Percentiles rank a stretch among this genome's conserved stretches.
These are phyloP conservation scores for Claviceps arundinis DNA, from an alignment of 2,329 filamentous ascomycete species.

Conservation along the genomic window DNA sequence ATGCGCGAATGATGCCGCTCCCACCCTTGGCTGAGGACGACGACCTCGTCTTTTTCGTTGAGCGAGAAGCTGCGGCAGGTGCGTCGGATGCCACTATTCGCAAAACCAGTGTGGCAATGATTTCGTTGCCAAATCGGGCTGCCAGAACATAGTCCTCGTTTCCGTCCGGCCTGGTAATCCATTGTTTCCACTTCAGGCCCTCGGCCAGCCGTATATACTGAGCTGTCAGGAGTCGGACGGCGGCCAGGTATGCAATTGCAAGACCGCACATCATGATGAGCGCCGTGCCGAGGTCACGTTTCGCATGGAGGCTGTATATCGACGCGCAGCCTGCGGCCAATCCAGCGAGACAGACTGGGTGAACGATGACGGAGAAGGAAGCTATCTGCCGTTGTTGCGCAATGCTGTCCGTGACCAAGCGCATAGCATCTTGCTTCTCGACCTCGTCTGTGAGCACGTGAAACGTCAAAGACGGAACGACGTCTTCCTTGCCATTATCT, in stretches of 20 bases:
- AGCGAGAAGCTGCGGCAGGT: background rate
- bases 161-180: slow-evolving; percentile 23
- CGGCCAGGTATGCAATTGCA: slow-evolving; percentile 48
- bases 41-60: slow-evolving; percentile 1
- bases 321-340: slow-evolving; percentile 27
- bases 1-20: slow-evolving; percentile 58
- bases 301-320: slow-evolving; percentile 23
- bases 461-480: slow-evolving; percentile 46
- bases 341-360: slow-evolving; percentile 38
- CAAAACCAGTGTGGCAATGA: slow-evolving; percentile 60
- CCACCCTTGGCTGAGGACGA: slow-evolving; percentile 28
- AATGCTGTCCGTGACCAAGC: slow-evolving; percentile 66
- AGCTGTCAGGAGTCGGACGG: slow-evolving; percentile 45
- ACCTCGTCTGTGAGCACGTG: slow-evolving; percentile 34
- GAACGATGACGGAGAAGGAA: slow-evolving; percentile 47
- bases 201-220: slow-evolving; percentile 53
- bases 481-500: slow-evolving; percentile 14
- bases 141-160: slow-evolving; percentile 46
- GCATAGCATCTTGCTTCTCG: slow-evolving; percentile 54
- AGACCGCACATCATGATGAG: slow-evolving; percentile 44
- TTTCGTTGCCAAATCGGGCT: slow-evolving; percentile 48
- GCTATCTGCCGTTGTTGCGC: slow-evolving; percentile 67
- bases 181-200: slow-evolving; percentile 46
- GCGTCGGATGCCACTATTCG: slow-evolving; percentile 31
- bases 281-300: slow-evolving; percentile 39